Base-by-base conservation (phyloP, 257 asterid species). In the Rhazya stricta region DNA sequence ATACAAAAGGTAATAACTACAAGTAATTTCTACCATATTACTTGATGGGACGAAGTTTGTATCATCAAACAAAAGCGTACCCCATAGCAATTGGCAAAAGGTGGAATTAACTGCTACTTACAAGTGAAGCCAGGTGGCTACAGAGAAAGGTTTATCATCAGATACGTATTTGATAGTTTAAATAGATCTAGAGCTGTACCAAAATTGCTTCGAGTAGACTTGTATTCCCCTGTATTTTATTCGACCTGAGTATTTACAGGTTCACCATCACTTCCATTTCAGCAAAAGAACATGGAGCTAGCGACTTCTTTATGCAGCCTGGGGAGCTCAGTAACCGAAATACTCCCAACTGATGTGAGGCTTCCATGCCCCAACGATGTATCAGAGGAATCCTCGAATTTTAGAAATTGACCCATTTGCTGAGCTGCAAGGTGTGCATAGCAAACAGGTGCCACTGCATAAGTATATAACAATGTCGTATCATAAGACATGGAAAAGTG, bases 341-440 rank as follows among this genome's bases (percentile, higher is more conserved):
- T 62, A 56, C 67, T 79, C 42, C 82, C 89, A 23, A 75, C 77
- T 10, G 87, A 71, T 21, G 87, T 78, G 71, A 63, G 16, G 73
- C 79, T 82, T 48, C 71, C 77, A 66, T 79, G 73, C 36, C 73
- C 94, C 5, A 93, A 87, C 15, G 89, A 89, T 32, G 90, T 86
- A 75, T 88, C 94, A 5, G 94, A 85, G 2, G 60, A 67, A 54
- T 91, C 98, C 69, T 89, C 97, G 13, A 84, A 86, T 80, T 90
- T 89, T 69, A 91, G 18, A 73, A 94, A 90, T 83, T 91, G 94
- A 32, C 95, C 84, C 75, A 91, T 71, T 77, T 94, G 98, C 67
- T 79, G 83, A 50, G 98, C 98, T 65, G 98, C 98, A 54, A 90
- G 96, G 82, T 94, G 98, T 23, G 98, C 98, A 71, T 94, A 94